Evolutionary conservation across 768 basidiomycete genomes (phyloP).

Genomic region (Pleurotus citrinopileatus): DNA sequence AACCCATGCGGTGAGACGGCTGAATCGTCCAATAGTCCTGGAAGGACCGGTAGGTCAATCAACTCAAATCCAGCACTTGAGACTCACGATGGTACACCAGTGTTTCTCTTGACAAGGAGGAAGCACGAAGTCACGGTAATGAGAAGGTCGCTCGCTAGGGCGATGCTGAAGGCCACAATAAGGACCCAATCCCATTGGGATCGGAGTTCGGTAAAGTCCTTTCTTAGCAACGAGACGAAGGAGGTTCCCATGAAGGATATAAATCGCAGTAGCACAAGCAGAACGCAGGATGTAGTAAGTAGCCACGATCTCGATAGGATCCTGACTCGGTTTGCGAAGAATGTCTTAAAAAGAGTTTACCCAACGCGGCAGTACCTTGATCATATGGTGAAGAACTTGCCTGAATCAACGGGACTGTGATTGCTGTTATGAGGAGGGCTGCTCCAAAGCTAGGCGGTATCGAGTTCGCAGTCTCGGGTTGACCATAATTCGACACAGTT

Average conservation of each 20-base stretch:
- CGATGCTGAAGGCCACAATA: conserved; percentile 16
- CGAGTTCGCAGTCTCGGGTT: conserved; percentile 12
- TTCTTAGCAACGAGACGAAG: conserved; percentile 13
- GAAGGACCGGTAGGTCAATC: not conserved
- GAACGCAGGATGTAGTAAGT: conserved; percentile 16
- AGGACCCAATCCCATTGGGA: conserved; percentile 18
- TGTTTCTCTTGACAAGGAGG: not conserved
- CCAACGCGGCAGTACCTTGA: not conserved
- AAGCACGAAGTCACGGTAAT: not conserved
- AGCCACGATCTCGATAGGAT: conserved; percentile 13
- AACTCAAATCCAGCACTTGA: not conserved
- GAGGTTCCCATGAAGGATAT: conserved; percentile 14
- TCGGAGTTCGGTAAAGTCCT: conserved; percentile 15
- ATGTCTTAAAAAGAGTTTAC: conserved; percentile 12
- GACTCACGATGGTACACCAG: not conserved
- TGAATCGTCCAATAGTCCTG: too few relatives aligned
- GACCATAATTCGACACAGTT: conserved; percentile 21
- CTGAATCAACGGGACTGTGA: conserved; percentile 19
- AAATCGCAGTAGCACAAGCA: conserved; percentile 16
- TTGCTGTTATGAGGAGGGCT: conserved; percentile 21
- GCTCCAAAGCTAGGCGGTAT: conserved; percentile 16
- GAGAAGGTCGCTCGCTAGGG: conserved; percentile 7
- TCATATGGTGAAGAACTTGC: not conserved
- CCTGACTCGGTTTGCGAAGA: conserved; percentile 21
- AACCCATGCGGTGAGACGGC: too few relatives aligned